Conservation (phyloP, 176 grass and related monocot species). For the Dendrocalamus sinicus region DNA sequence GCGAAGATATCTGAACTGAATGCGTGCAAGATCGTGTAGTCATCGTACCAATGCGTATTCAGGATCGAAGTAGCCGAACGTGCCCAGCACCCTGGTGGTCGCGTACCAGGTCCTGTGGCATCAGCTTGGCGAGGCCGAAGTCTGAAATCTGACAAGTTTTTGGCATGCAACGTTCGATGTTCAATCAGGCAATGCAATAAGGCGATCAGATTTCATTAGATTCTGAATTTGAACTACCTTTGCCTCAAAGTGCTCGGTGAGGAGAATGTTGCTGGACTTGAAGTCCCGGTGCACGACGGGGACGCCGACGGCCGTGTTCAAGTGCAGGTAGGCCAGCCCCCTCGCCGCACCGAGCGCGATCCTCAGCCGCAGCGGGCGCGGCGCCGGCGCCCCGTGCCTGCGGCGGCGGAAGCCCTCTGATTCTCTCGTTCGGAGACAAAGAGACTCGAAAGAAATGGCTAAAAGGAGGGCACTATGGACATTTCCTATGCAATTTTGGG, state of each 20-base stretch:
- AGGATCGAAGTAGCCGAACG: conserved; percentile 99
- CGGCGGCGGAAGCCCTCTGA: no score
- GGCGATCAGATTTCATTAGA: neutral
- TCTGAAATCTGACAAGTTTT: conserved; percentile 76
- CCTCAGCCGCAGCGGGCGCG: conserved; percentile 66
- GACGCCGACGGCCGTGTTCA: conserved; percentile 73
- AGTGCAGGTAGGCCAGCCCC: conserved; percentile 90
- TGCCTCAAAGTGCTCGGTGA: conserved; percentile 70
- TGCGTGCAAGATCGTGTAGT: neutral
- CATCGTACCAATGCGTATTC: conserved; percentile 80
- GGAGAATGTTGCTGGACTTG: conserved; percentile 97
- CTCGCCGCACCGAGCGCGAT: conserved; percentile 88
- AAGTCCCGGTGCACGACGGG: conserved; percentile 97
- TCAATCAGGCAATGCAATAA: neutral
- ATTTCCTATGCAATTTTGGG: no score
- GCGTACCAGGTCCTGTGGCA: conserved; percentile 84
- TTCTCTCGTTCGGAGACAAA: no score
- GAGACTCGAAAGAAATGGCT: no score
- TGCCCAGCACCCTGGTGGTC: conserved; percentile 86
- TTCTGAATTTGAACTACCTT: conserved; percentile 82
- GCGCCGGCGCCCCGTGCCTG: no score
- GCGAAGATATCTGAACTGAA: neutral
- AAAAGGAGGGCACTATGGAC: no score
- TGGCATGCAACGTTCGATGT: neutral
- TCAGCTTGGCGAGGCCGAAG: conserved; percentile 90